These are phyloP conservation scores for Gloeostereum incarnatum DNA, from an alignment of 768 basidiomycete genomes.

Conservation along the genomic window DNA sequence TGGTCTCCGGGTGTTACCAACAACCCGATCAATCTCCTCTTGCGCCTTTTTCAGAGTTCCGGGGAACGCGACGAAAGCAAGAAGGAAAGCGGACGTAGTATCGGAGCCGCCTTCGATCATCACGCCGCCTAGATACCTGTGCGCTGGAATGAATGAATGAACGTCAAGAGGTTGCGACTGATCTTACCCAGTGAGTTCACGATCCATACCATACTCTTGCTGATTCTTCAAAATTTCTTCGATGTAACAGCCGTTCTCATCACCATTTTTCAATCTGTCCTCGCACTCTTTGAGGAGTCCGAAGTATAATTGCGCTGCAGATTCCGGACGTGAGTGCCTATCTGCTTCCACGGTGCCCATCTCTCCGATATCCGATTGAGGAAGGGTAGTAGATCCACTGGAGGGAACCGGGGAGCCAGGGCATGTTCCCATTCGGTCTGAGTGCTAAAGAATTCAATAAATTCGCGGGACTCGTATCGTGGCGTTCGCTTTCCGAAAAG, in stretches of 20 bases:
- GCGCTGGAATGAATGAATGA: background rate
- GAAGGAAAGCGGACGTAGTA: constrained; percentile 4
- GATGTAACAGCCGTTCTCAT: constrained; percentile 15
- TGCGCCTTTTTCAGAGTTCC: constrained; percentile 37
- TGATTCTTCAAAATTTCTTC: constrained; percentile 9
- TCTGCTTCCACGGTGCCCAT: constrained; percentile 6
- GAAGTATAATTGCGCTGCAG: constrained; percentile 11
- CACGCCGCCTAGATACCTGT: background rate
- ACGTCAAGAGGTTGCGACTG: background rate
- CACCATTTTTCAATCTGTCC: constrained; percentile 10
- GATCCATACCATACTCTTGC: constrained; percentile 1
- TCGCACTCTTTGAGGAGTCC: constrained; percentile 13
- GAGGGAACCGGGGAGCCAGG: constrained; percentile 1
- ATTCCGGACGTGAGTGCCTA: background rate
- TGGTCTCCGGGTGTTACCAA: constrained; percentile 14
- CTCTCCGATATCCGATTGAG: constrained; percentile 4
- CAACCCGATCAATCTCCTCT: constrained; percentile 24
- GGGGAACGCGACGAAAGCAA: constrained; percentile 25
- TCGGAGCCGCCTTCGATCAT: constrained; percentile 6
- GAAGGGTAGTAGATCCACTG: constrained; percentile 5
- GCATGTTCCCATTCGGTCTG: background rate
- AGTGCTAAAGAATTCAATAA: constrained; percentile 1
- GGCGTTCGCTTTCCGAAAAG: constrained; percentile 1
- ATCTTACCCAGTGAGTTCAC: constrained; percentile 23
- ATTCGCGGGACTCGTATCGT: background rate